These are phyloP conservation scores for Fagopyrum homotropicum DNA, from an alignment of 148 eudicot genomes.

Conservation along the genomic window DNA sequence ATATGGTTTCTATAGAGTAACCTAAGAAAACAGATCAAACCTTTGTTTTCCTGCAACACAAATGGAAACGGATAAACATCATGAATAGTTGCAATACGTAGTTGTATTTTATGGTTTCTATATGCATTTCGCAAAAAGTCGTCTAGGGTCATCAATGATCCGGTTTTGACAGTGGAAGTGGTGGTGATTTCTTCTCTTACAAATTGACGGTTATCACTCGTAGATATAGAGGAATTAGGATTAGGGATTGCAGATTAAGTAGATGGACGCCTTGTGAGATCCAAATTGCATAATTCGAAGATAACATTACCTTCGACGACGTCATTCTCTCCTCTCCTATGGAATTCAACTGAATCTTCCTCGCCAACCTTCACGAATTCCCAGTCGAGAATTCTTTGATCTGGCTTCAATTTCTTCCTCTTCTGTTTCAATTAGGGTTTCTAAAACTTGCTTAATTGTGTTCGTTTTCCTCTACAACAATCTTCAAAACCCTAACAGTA, in stretches of 20 bases:
- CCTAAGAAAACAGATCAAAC: too few relatives aligned
- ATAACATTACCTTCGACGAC: conserved; percentile 48
- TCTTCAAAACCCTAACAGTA: not conserved
- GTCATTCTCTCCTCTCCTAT: conserved; percentile 29
- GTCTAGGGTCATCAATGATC: conserved; percentile 21
- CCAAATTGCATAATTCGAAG: conserved; percentile 35
- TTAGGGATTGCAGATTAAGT: conserved; percentile 15
- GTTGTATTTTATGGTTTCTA: not conserved
- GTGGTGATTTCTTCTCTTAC: not conserved
- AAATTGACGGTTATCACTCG: not conserved
- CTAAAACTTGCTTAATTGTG: not conserved
- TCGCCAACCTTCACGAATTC: not conserved
- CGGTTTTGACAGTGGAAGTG: not conserved
- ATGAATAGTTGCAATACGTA: too few relatives aligned
- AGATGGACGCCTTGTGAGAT: conserved; percentile 25
- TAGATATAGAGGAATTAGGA: conserved; percentile 9
- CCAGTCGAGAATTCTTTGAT: not conserved
- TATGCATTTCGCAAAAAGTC: conserved; percentile 20
- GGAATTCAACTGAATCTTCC: not conserved
- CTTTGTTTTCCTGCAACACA: too few relatives aligned
- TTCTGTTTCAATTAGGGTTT: not conserved
- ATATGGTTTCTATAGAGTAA: too few relatives aligned
- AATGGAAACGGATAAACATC: too few relatives aligned
- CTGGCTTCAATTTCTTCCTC: not conserved
- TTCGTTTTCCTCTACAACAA: not conserved